Evolutionary conservation across 208 protist genomes (phyloP).

Genomic region (Leptomonas seymouri): DNA sequence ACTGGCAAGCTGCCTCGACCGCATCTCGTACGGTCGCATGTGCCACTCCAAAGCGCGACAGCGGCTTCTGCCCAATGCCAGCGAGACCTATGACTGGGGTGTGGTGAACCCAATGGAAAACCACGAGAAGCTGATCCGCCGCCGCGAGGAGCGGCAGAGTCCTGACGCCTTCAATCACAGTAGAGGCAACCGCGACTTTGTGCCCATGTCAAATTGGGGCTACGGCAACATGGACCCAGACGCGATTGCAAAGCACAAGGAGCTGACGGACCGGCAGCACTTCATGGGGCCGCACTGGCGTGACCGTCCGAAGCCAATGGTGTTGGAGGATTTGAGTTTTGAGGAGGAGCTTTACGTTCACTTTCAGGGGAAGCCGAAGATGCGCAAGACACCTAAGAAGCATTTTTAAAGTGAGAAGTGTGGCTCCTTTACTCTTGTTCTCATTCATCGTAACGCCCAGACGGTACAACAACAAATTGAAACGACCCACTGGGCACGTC

Average conservation of each 20-base stretch:
- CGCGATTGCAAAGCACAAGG: conserved; percentile 84
- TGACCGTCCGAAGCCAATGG: conserved; percentile 78
- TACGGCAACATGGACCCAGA: conserved; percentile 91
- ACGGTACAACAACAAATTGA: no score
- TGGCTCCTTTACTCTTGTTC: no score
- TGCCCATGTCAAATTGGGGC: conserved; percentile 93
- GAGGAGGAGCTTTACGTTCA: conserved; percentile 91
- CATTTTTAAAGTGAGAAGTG: conserved; percentile 52
- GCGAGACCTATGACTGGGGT: conserved; percentile 83
- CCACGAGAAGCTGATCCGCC: conserved; percentile 59
- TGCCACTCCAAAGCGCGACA: conserved; percentile 84
- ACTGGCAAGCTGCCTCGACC: conserved; percentile 81
- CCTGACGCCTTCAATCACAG: conserved; percentile 85
- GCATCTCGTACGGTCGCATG: conserved; percentile 85
- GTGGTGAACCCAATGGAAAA: conserved; percentile 87
- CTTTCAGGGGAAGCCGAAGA: conserved; percentile 86
- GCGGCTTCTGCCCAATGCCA: conserved; percentile 81
- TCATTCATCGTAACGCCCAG: no score
- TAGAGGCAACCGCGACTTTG: conserved; percentile 80
- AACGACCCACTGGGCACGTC: no score
- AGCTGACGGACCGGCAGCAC: conserved; percentile 83
- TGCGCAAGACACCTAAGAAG: conserved; percentile 91
- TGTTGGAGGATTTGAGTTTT: conserved; percentile 88
- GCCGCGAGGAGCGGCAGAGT: conserved; percentile 65
- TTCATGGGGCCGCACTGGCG: conserved; percentile 91